Evolutionary conservation across 768 basidiomycete species (phyloP).

Genomic region (Leccinum truebloodii): DNA sequence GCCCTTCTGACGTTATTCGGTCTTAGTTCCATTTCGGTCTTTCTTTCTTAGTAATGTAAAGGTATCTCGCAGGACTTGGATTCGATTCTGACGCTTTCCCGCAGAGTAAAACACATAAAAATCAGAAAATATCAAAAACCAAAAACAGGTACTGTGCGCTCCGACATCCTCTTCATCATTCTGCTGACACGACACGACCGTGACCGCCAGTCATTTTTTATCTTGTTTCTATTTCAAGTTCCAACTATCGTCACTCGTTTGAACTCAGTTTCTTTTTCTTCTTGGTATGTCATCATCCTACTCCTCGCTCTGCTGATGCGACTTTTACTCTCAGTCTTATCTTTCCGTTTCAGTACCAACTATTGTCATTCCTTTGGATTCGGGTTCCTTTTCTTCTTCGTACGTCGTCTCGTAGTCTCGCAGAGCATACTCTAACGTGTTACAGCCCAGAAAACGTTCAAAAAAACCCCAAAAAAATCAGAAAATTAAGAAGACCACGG

Average conservation of each 20-base stretch:
- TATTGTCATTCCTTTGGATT: no score
- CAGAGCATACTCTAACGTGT: neutral
- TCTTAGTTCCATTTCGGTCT: neutral
- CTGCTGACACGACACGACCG: neutral
- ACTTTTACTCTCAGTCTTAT: neutral
- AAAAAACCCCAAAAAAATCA: neutral
- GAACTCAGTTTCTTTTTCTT: neutral
- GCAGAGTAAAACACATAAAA: neutral
- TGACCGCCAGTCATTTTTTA: neutral
- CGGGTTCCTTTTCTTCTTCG: neutral
- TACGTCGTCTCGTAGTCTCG: neutral
- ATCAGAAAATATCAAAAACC: neutral
- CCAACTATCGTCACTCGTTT: neutral
- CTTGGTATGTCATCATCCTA: neutral
- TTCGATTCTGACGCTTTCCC: neutral
- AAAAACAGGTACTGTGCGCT: neutral
- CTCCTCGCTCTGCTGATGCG: neutral
- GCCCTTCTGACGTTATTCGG: neutral
- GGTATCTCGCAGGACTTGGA: neutral
- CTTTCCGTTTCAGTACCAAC: neutral
- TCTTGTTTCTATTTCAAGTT: neutral
- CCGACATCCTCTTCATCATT: neutral
- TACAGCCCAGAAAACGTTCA: neutral
- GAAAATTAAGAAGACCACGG: constrained; percentile 1
- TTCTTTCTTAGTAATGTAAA: neutral